phyloP scores from a whole-genome alignment of 495 filamentous ascomycete species.

The Xylaria bambusicola region DNA sequence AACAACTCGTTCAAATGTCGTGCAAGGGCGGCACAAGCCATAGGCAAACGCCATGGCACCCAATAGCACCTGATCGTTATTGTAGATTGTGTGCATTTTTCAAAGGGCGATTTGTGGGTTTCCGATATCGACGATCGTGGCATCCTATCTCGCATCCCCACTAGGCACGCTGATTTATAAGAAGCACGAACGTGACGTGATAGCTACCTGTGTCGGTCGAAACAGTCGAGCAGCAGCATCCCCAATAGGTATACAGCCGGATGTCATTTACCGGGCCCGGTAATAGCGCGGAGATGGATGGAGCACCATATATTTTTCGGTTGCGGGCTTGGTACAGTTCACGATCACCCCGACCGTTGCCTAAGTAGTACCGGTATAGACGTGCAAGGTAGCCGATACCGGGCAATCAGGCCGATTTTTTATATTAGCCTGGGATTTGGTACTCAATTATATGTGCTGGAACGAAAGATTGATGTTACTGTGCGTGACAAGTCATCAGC shows the following conservation, averaged over 20 bases:
- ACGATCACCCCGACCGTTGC: neutral
- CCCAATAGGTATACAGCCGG: neutral
- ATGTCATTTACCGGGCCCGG: neutral
- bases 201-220: neutral
- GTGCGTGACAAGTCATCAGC: too few species aligned
- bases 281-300: constrained; percentile 7
- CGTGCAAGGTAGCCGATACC: neutral
- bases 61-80: too few species aligned
- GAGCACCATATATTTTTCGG: neutral
- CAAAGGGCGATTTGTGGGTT: neutral
- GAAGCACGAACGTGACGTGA: too few species aligned
- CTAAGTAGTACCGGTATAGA: neutral
- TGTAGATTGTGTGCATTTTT: neutral
- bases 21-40: neutral
- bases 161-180: neutral
- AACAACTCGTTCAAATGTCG: neutral
- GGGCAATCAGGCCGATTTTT: neutral
- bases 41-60: neutral
- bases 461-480: too few species aligned
- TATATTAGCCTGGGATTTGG: too few species aligned
- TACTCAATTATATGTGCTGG: too few species aligned
- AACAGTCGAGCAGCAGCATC: neutral
- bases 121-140: neutral
- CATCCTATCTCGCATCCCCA: neutral
- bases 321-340: neutral